Base-by-base conservation (phyloP, 1,139 yeast species). In the Nakaseomyces delphensis region DNA sequence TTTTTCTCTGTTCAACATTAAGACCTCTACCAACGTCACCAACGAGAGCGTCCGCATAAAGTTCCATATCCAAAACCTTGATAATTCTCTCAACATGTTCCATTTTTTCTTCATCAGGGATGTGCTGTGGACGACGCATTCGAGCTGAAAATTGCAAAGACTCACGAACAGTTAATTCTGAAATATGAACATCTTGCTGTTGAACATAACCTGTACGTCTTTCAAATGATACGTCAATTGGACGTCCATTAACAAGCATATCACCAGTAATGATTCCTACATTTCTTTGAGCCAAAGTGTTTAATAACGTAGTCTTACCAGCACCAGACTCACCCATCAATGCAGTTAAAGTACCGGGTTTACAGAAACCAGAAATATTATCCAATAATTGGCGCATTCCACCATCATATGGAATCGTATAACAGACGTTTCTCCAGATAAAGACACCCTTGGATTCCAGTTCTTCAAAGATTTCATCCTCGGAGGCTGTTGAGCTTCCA, bases 261-360 rank as follows among this genome's bases (percentile, higher is more conserved):
- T 71, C 76, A 52, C 80, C 80, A 40, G 77, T 71, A 29, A 75
- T 65, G 28, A 68, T 68, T 49, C 78, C 79, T 52, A 66, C 64
- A 41, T 70, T 60, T 58, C 80, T 65, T 50, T 73, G 74, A 37
- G 81, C 74, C 44, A 76, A 62, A 39, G 70, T 68, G 50, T 76
- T 74, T 52, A 76, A 65, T 43, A 76, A 59, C 0, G 82, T 76
- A 1, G 82, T 76, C 55, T 76, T 76, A 56, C 82, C 82, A 36
- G 81, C 80, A 53, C 82, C 82, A 13, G 81, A 76, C 50, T 74
- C 80, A 45, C 82, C 81, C 80, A 76, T 76, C 38, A 76, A 57
- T 3, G 75, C 76, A 39, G 75, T 71, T 55, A 71, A 54, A 28
- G 52, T 51, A 43, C 82, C 82, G 2, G 82, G 80, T 44, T 67